phyloP scores from a whole-genome alignment of 192 early-diverging fungal genomes.

The Chytriomyces confervae region DNA sequence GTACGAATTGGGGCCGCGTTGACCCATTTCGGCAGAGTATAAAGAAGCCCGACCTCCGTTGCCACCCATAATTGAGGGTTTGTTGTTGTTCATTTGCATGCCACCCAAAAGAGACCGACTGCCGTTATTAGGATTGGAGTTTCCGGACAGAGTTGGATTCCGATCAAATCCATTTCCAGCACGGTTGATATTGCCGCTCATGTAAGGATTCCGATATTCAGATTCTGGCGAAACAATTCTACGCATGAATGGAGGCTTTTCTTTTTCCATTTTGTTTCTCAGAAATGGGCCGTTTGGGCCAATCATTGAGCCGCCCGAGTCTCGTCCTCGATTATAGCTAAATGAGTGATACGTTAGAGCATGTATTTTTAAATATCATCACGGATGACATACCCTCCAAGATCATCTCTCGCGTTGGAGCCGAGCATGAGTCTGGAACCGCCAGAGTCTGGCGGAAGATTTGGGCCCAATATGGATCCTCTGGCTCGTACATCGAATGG shows the following conservation, averaged over 20 bases:
- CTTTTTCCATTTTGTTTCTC: background rate
- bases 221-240: background rate
- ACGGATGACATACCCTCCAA: too few species aligned
- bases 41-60: background rate
- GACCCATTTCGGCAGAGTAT: background rate
- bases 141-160: too few species aligned
- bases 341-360: too few species aligned
- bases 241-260: background rate
- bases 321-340: too few species aligned
- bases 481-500: too few species aligned
- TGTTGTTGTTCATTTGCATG: background rate
- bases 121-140: background rate
- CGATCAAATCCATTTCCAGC: background rate
- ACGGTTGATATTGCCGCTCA: background rate
- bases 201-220: background rate
- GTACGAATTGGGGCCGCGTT: background rate
- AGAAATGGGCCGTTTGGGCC: background rate
- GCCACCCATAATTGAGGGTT: background rate
- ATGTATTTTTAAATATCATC: too few species aligned
- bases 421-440: too few species aligned
- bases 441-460: too few species aligned
- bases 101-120: background rate
- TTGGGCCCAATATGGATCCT: too few species aligned
- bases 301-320: background rate
- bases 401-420: too few species aligned